phyloP scores from a whole-genome alignment of 1,139 yeast species.

The Geotrichum histeridarum region DNA sequence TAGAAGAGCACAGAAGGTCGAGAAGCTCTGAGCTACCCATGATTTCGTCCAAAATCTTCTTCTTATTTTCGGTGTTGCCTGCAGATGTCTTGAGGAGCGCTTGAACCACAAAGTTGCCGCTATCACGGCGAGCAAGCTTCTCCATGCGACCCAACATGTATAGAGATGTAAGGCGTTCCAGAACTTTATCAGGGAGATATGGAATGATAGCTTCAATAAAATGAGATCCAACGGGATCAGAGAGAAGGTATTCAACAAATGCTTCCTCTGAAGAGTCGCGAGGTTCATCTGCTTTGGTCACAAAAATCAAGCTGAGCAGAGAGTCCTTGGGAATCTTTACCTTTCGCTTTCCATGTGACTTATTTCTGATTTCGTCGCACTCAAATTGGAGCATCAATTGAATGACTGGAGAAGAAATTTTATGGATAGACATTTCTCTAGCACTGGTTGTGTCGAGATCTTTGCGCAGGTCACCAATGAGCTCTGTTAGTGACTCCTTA shows the following conservation, averaged over 20 bases:
- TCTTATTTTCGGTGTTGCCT: conserved; percentile 45
- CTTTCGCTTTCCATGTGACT: conserved; percentile 25
- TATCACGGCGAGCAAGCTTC: conserved; percentile 71
- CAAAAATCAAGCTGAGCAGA: conserved; percentile 39
- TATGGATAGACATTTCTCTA: conserved; percentile 71
- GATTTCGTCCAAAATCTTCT: conserved; percentile 60
- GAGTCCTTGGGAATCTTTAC: conserved; percentile 63
- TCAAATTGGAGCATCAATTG: conserved; percentile 79
- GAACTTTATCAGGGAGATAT: conserved; percentile 60
- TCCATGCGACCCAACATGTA: conserved; percentile 72
- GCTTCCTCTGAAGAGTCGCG: conserved; percentile 65
- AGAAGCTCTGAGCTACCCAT: conserved; percentile 47
- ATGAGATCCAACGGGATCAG: conserved; percentile 89
- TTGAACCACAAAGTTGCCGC: conserved; percentile 81
- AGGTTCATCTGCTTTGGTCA: conserved; percentile 19
- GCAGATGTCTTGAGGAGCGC: conserved; percentile 55
- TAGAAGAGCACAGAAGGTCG: conserved; percentile 41
- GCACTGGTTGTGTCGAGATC: conserved; percentile 45
- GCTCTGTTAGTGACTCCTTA: conserved; percentile 41
- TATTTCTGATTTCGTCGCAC: conserved; percentile 59
- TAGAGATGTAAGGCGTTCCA: conserved; percentile 61
- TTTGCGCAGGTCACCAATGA: conserved; percentile 36
- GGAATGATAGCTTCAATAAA: conserved; percentile 70
- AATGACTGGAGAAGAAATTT: conserved; percentile 80
- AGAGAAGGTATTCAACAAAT: conserved; percentile 74